Base-by-base conservation (phyloP, 768 basidiomycete genomes). In the Suillus alpinus region DNA sequence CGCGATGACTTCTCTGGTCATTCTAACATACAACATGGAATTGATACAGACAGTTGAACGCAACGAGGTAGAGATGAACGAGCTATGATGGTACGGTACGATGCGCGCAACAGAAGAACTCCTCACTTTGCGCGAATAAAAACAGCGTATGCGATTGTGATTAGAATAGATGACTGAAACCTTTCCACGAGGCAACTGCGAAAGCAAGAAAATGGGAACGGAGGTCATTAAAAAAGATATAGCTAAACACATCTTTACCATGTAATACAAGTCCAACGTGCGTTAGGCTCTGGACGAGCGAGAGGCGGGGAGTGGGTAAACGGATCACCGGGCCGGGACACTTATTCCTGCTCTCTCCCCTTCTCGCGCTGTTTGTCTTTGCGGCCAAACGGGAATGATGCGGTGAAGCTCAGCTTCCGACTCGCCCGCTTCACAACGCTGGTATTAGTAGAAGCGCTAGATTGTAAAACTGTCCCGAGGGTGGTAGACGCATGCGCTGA, bases 331-430 rank as follows among this genome's bases (percentile, higher is more conserved):
- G 34, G 50, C 50, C 37, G 43, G 34, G 40, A 58, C 65, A 53
- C 62, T 69, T 63, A 55, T 39, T 66, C 47, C 52, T 60, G 57
- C 37, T 77, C 77, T 62, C 72, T 75, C 26, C 79, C 78, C 65
- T 75, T 79, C 26, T 78, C 76, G 68, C 78, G 80, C 37, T 77
- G 70, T 70, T 75, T 85, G 58, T 86, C 83, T 69, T 82, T 71
- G 79, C 81, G 76, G 79, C 82, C 68, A 63, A 90, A 82, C 53
- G 75, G 75, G 65, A 85, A 83, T 53, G 86, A 84, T 55, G 82
- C 79, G 26, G 81, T 81, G 59, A 91, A 70, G 70, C 90, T 92
- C 73, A 92, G 72, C 75, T 92, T 91, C 59, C 88, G 78, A 67
- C 76, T 80, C 61, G 83, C 77, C 44, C 58, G 58, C 36, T 55